Conservation (phyloP, 176 grass and related monocot species). For the Aegilops tauschii region DNA sequence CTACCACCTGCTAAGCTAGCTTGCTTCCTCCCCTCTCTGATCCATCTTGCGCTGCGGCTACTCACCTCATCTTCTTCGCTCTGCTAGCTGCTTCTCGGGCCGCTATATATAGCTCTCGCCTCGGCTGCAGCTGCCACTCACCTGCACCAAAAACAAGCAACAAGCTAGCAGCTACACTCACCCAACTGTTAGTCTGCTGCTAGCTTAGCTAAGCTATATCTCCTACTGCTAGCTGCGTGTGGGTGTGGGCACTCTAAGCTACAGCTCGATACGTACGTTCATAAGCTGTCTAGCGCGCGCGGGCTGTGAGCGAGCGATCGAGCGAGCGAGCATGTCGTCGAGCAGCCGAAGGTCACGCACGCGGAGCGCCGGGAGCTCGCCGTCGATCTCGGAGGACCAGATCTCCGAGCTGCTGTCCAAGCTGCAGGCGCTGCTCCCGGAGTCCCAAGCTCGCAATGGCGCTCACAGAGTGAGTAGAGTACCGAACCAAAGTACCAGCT, state of each 20-base stretch:
- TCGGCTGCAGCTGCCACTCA: neutral
- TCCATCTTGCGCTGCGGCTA: too few relatives aligned
- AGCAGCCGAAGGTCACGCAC: conserved; percentile 64
- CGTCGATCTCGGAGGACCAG: conserved; percentile 65
- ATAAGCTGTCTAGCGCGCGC: neutral
- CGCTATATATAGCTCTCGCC: conserved; percentile 37
- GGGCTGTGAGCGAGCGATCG: neutral
- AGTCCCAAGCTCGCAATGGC: conserved; percentile 49
- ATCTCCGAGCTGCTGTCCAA: conserved; percentile 78
- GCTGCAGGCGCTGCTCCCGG: conserved; percentile 65
- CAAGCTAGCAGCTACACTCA: neutral
- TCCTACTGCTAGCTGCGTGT: neutral
- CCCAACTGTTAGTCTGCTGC: neutral
- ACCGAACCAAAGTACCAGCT: neutral
- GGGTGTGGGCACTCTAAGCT: neutral
- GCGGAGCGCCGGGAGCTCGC: conserved; percentile 42
- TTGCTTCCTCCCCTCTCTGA: too few relatives aligned
- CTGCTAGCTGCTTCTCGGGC: neutral
- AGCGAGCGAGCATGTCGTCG: conserved; percentile 54
- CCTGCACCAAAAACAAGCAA: conserved; percentile 4
- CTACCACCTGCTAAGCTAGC: neutral
- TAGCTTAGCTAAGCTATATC: neutral
- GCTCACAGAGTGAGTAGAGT: conserved; percentile 43
- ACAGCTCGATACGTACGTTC: neutral
- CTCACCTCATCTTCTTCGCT: neutral